These are phyloP conservation scores for Rhizopus sp. DNA, from an alignment of 371 early-diverging fungal species.

Conservation along the genomic window DNA sequence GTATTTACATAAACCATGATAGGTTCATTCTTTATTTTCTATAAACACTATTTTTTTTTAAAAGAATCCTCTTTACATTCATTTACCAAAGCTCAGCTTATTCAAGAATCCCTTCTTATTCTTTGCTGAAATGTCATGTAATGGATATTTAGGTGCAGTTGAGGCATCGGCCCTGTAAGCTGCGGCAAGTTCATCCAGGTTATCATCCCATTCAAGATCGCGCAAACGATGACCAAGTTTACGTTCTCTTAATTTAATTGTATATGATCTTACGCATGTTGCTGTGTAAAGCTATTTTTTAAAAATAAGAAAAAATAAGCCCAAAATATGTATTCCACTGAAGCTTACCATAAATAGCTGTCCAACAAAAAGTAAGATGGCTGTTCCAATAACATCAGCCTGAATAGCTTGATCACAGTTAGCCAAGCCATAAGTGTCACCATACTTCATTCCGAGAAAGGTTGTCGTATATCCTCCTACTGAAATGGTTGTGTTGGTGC, in stretches of 20 bases:
- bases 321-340: neutral
- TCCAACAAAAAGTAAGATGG: slow-evolving; percentile 45
- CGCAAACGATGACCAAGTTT: slow-evolving; percentile 51
- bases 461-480: slow-evolving; percentile 40
- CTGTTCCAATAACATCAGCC: slow-evolving; percentile 49
- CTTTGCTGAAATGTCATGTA: slow-evolving; percentile 29
- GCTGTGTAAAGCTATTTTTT: slow-evolving; percentile 41
- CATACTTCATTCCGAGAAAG: slow-evolving; percentile 49
- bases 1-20: no score
- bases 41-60: neutral
- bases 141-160: slow-evolving; percentile 45
- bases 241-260: slow-evolving; percentile 41
- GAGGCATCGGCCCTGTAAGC: slow-evolving; percentile 41
- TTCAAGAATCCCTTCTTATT: slow-evolving; percentile 16
- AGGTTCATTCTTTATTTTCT: neutral
- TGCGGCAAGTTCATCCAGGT: slow-evolving; percentile 39
- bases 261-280: slow-evolving; percentile 37
- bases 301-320: neutral
- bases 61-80: neutral
- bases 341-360: slow-evolving; percentile 40
- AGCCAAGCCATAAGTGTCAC: slow-evolving; percentile 49
- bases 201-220: slow-evolving; percentile 53
- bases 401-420: slow-evolving; percentile 51
- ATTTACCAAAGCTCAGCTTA: slow-evolving; percentile 9
- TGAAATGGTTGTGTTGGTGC: slow-evolving; percentile 14